Percentiles rank a stretch among this genome's conserved stretches.
These are phyloP conservation scores for Crucihimalaya himalaica DNA, from an alignment of 345 rosid species.

Conservation along the genomic window DNA sequence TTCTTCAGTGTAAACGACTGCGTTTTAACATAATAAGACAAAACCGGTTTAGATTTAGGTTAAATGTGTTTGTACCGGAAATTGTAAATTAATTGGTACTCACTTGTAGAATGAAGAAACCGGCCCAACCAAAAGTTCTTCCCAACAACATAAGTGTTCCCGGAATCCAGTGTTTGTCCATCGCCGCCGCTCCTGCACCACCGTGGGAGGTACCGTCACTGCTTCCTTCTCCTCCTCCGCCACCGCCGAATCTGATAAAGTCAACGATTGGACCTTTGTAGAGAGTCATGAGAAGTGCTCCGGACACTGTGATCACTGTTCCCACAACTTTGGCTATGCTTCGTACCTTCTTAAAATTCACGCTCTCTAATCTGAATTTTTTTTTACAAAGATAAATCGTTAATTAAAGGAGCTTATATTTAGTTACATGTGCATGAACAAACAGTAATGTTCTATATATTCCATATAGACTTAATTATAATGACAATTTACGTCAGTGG, in stretches of 20 bases:
- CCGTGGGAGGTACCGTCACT: slow-evolving; percentile 35
- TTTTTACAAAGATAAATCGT: background rate
- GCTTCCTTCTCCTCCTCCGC: slow-evolving; percentile 38
- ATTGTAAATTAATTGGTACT: slow-evolving; percentile 22
- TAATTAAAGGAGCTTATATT: slow-evolving; percentile 4
- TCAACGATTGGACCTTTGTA: slow-evolving; percentile 87
- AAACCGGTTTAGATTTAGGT: slow-evolving; percentile 19
- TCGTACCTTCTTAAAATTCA: slow-evolving; percentile 58
- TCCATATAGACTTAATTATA: slow-evolving; percentile 7
- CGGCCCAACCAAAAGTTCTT: slow-evolving; percentile 70
- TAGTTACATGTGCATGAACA: slow-evolving; percentile 23
- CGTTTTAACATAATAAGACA: slow-evolving; percentile 7
- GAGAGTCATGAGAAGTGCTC: slow-evolving; percentile 91
- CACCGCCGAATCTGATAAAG: slow-evolving; percentile 44
- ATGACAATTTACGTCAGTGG: slow-evolving; percentile 38
- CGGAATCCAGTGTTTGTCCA: slow-evolving; percentile 58
- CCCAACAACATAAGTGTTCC: slow-evolving; percentile 74
- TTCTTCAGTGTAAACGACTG: slow-evolving; percentile 77
- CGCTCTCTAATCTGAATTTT: slow-evolving; percentile 63
- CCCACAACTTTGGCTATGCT: slow-evolving; percentile 83
- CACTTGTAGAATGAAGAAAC: slow-evolving; percentile 88
- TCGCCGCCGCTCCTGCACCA: slow-evolving; percentile 33
- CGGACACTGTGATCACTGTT: slow-evolving; percentile 68
- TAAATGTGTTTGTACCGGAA: slow-evolving; percentile 19
- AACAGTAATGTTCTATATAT: slow-evolving; percentile 9